Base-by-base conservation (phyloP, 2,329 filamentous ascomycete genomes). In the Fusarium subglutinans region DNA sequence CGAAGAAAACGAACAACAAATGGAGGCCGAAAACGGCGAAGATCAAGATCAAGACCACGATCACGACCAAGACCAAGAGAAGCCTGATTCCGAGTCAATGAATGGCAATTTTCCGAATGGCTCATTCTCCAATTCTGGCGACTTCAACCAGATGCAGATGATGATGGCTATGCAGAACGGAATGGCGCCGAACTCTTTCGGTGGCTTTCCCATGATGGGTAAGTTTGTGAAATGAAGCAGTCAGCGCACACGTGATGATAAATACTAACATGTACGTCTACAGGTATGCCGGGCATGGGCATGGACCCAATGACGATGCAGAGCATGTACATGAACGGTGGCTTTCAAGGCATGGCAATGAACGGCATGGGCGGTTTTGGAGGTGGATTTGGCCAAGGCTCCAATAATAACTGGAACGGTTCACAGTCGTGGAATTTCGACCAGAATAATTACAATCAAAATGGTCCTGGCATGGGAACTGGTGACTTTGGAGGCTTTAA, bases 401-500 rank as follows among this genome's bases (percentile, higher is more conserved):
- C 91, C 88, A 91, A 92, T 89, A 90, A 91, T 90, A 92, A 91
- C 87, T 94, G 92, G 92, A 93, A 92, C 88, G 89, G 89, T 87
- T 92, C 92, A 86, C 91, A 93, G 86, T 90, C 91, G 88, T 94
- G 92, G 92, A 93, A 92, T 91, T 90, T 90, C 88, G 90, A 90
- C 88, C 92, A 93, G 92, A 92, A 94, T 94, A 94, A 94, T 92
- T 94, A 90, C 91, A 95, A 91, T 91, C 87, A 92, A 93, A 94
- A 90, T 93, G 91, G 90, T 90, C 89, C 90, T 89, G 90, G 91
- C 88, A 93, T 93, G 90, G 91, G 90, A 85, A 88, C 88, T 88
- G 91, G 91, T 93, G 92, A 94, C 86, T 94, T 90, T 90, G 92
- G 92, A 86, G 89, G 89, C 86, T 91, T 92, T 90, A 92, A 93